Base-by-base conservation (phyloP, 2,329 filamentous ascomycete genomes). In the Pseudogymnoascus sp. region DNA sequence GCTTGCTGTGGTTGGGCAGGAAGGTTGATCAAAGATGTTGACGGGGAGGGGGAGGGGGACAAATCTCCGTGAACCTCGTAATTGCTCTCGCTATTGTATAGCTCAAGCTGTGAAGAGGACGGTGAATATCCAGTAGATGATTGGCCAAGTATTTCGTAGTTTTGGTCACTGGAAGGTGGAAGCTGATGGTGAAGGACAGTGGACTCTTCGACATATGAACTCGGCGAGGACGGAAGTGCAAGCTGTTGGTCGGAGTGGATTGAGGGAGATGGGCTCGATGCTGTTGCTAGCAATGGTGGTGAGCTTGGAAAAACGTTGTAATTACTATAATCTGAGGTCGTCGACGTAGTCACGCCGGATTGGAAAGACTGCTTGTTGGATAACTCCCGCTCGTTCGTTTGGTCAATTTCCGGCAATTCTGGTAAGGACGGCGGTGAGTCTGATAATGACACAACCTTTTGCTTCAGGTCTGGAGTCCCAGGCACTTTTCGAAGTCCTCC, bases 41-140 rank as follows among this genome's bases (percentile, higher is more conserved):
- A 77, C 73, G 64, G 72, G 71, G 25, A 78, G 77, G 66, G 67
- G 2, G 79, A 79, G 77, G 66, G 67, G 2, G 79, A 79, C 2
- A 75, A 71, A 21, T 78, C 77, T 61, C 78, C 78, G 73, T 84
- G 78, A 16, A 86, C 69, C 14, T 85, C 74, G 73, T 83, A 86
- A 68, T 87, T 57, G 51, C 51, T 87, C 62, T 71, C 74, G 66
- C 67, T 67, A n/a, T 71, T 70, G 4, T 65, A 68, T 57, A 48
- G 36, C 31, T 34, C 39, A 34, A 45, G 61, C 25, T 51, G 39
- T 51, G 23, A 51, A 34, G 61, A 45, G 28, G 61, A 7, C 48
- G 37, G 39, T 62, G 39, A 62, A 62, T 62, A 75, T 1, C 74
- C 71, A 14, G 79, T 80, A 0, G 83, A 85, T 1, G 83, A 81